Evolutionary conservation across 139 green algal species (phyloP), one percentile per base, ranked within the genome.

Genomic region (Nannochloris sp.): DNA sequence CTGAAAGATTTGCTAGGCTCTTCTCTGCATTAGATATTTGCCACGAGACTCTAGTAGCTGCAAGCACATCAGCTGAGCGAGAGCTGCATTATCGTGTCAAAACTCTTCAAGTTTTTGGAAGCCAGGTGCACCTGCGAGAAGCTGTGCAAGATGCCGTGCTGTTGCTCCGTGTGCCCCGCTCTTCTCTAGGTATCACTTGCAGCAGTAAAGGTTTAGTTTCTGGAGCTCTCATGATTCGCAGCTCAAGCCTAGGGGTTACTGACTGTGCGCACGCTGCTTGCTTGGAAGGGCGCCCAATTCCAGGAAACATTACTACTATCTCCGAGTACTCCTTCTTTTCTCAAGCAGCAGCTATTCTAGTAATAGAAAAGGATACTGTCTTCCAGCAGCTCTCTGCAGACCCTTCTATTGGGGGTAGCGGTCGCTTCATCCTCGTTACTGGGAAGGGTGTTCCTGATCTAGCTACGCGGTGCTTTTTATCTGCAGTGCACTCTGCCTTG

Each of bases 311-410:
- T 23, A 36, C 37, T 1, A 47, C 55, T 27, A 73, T 92, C n/a
- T 27, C 65, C 10, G 29, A 42, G 1, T 69, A 76, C 13, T 39
- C n/a, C 19, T 78, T 91, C 24, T 39, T 65, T 7, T 80, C 31
- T n/a, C 61, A 78, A 48, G 51, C 71, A 8, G 30, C 57, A 31
- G 23, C 59, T 29, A 68, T 95, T 25, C 46, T 94, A 14, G 76
- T 94, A 19, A 69, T 94, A 2, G 87, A 94, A 69, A 94, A 93
- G 73, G 88, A 95, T 33, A 79, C 89, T 0, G 61, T 95, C 1
- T 95, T 95, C 38, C 83, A 89, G 63, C 19, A 70, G 3, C 32
- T 57, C 14, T 19, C n/a, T 58, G 14, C 27, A 3, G 1, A 29
- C 10, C 54, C 35, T 72, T 2, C 64, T 88, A 36, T 80, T 63